Evolutionary conservation across 257 asterid genomes (phyloP).

Genomic region (Plantago ovata): DNA sequence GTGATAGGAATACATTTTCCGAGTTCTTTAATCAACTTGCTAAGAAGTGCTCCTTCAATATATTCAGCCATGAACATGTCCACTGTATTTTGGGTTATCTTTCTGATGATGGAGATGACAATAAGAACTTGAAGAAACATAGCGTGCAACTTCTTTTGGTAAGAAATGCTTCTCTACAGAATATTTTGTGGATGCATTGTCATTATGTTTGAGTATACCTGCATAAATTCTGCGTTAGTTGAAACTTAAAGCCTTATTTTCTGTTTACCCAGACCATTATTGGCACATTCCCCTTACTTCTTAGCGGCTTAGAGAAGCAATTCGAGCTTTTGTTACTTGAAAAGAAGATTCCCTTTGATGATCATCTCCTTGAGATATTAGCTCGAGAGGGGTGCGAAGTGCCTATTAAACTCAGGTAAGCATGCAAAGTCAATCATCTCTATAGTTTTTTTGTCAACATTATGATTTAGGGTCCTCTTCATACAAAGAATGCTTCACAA

Average conservation of each 20-base stretch:
- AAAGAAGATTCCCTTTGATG: constrained; percentile 54
- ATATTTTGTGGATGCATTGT: constrained; percentile 2
- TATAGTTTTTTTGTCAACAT: neutral
- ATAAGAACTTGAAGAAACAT: constrained; percentile 42
- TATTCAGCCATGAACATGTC: constrained; percentile 61
- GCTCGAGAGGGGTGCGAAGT: constrained; percentile 56
- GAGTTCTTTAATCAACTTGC: constrained; percentile 58
- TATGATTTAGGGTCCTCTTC: too few species aligned
- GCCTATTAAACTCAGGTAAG: constrained; percentile 60
- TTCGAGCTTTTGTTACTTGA: constrained; percentile 47
- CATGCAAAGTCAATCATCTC: constrained; percentile 19
- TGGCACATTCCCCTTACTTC: constrained; percentile 65
- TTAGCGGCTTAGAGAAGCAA: constrained; percentile 62
- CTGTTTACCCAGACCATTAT: constrained; percentile 53
- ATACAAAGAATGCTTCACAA: too few species aligned
- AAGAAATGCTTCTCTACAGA: constrained; percentile 28
- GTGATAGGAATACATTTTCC: constrained; percentile 39
- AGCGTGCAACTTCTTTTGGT: constrained; percentile 72
- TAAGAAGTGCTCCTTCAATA: constrained; percentile 54
- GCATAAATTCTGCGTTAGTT: constrained; percentile 2
- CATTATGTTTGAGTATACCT: constrained; percentile 1
- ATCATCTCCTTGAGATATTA: constrained; percentile 59
- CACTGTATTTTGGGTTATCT: constrained; percentile 50
- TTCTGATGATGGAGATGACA: constrained; percentile 36
- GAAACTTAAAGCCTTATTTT: constrained; percentile 4